Conservation (phyloP, 352 stramenopile genomes). For the Pythium aristosporum region DNA sequence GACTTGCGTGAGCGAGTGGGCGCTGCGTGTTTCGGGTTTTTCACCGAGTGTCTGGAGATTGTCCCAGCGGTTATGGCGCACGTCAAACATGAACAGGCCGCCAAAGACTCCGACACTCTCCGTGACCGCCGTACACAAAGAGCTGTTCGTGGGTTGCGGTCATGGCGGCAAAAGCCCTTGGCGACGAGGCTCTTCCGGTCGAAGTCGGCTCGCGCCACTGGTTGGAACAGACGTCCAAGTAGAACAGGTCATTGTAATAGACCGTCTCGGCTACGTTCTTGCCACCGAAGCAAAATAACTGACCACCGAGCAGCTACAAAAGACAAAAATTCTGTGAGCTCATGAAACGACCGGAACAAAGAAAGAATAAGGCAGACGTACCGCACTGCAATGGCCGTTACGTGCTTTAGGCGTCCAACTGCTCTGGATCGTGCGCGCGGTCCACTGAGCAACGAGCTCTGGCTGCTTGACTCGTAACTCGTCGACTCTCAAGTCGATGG, state of each 20-base stretch:
- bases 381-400: conserved; percentile 62
- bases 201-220: conserved; percentile 46
- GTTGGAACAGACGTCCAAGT: conserved; percentile 60
- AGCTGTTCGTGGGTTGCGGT: conserved; percentile 51
- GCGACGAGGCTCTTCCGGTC: conserved; percentile 35
- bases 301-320: conserved; percentile 48
- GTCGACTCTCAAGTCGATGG: conserved; percentile 52
- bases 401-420: conserved; percentile 61
- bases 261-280: conserved; percentile 44
- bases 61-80: conserved; percentile 49
- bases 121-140: conserved; percentile 66
- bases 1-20: conserved; percentile 59
- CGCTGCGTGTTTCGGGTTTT: conserved; percentile 50
- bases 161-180: conserved; percentile 53
- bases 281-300: conserved; percentile 72
- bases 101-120: conserved; percentile 57
- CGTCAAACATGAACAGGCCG: conserved; percentile 58
- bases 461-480: conserved; percentile 56
- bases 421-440: conserved; percentile 38
- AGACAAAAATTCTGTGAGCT: too few relatives aligned
- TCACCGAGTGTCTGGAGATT: conserved; percentile 41
- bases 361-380: too few relatives aligned
- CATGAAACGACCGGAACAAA: too few relatives aligned
- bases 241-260: conserved; percentile 78
- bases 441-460: conserved; percentile 54